Percentiles rank a stretch among this genome's conserved stretches.
Conservation (phyloP, 805 yeast species). For the Suhomyces prunicola region DNA sequence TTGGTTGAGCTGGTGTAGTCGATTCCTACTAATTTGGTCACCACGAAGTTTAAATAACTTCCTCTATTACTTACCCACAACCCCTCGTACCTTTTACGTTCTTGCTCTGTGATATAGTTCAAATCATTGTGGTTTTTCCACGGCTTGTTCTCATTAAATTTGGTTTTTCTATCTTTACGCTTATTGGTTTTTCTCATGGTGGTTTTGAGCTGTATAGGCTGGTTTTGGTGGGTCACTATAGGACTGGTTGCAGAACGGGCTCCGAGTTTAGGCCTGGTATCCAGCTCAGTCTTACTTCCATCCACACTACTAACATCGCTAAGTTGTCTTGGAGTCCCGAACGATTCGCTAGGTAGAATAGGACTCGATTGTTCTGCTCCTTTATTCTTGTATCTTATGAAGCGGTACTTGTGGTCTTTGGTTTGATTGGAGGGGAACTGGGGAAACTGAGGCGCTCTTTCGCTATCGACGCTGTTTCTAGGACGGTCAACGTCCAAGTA, state of each 20-base stretch:
- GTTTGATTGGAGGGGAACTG: slow-evolving; percentile 30
- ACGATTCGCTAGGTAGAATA: not conserved
- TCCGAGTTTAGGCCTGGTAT: not conserved
- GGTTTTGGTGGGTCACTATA: slow-evolving; percentile 2
- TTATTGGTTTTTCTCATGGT: slow-evolving; percentile 48
- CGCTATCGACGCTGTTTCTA: slow-evolving; percentile 1
- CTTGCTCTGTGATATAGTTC: slow-evolving; percentile 50
- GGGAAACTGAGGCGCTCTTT: slow-evolving; percentile 18
- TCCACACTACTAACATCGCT: not conserved
- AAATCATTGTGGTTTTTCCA: slow-evolving; percentile 83
- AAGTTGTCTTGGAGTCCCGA: not conserved
- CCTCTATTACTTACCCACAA: slow-evolving; percentile 91
- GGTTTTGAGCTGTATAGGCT: slow-evolving; percentile 42
- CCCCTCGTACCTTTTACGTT: slow-evolving; percentile 87
- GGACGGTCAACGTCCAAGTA: not conserved
- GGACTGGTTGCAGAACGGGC: not conserved
- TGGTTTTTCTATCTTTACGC: slow-evolving; percentile 35
- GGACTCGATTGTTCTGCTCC: not conserved
- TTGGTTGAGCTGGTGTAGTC: slow-evolving; percentile 17
- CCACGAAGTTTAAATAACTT: slow-evolving; percentile 43
- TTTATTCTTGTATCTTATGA: slow-evolving; percentile 18
- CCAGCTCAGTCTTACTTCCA: not conserved
- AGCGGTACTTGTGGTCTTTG: slow-evolving; percentile 12
- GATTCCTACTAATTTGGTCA: slow-evolving; percentile 28
- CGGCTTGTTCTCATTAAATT: slow-evolving; percentile 85